Evolutionary conservation across 345 rosid species (phyloP).

Genomic region (Eucalyptus tenuipes): DNA sequence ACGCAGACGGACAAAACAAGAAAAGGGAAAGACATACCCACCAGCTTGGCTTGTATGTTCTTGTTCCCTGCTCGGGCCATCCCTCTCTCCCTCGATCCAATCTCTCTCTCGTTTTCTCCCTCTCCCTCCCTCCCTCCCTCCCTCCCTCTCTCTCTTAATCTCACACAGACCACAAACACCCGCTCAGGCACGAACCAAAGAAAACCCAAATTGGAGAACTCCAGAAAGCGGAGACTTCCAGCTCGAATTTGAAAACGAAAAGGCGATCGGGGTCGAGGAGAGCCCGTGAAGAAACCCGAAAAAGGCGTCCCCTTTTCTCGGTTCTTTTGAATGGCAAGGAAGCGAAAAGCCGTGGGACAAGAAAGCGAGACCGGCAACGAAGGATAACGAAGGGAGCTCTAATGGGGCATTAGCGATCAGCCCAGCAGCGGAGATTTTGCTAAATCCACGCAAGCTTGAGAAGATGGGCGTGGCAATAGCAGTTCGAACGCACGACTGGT

Average conservation of each 20-base stretch:
- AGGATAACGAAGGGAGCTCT: background rate
- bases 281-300: background rate
- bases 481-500: background rate
- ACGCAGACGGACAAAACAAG: background rate
- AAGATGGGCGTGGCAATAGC: background rate
- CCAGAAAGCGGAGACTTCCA: background rate
- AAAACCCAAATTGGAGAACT: background rate
- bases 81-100: background rate
- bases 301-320: background rate
- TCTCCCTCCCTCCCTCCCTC: background rate
- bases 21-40: conserved; percentile 47
- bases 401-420: background rate
- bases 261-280: background rate
- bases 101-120: background rate
- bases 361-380: background rate
- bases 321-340: background rate
- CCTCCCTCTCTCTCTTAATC: background rate
- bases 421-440: background rate
- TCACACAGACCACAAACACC: background rate
- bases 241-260: background rate
- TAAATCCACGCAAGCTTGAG: background rate
- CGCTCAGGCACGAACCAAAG: background rate
- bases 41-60: conserved; percentile 88
- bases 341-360: background rate
- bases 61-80: conserved; percentile 50